Evolutionary conservation across 495 filamentous ascomycete genomes (phyloP), one percentile per base, ranked within the genome.

Genomic region (Pyronema domesticum): DNA sequence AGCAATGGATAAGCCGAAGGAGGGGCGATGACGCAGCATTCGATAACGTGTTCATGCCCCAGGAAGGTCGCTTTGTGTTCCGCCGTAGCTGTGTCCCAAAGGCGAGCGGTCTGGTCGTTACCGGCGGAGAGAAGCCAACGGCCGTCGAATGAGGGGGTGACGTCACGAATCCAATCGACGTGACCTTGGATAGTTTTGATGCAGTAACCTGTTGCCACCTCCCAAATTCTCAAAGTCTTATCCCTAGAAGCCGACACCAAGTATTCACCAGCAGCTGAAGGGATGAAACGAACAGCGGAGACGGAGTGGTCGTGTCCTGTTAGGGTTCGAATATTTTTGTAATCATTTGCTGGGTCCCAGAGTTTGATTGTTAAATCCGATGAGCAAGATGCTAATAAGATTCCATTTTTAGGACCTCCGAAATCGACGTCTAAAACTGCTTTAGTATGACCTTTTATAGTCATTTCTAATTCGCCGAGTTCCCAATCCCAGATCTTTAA

Each of bases 401-500:
- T 87, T 18, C 82, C 82, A 39, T 85, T 86, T 58, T 84, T 76
- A 0, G 86, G 89, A 0, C 89, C 91, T 13, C 91, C 89, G 69
- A 83, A 96, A 60, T 95, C 91, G 46, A 95, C 78, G 64, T 91
- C 88, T 13, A 91, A 64, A 2, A 96, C 88, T 6, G 83, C 78
- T 63, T 86, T 93, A 2, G 86, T 94, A 65, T 98, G 91, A 1
- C 89, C 89, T 62, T 95, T 95, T 42, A 95, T 74, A 0, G 91
- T 96, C 30, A 82, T 70, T 64, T 95, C 89, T 7, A 95, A 74
- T 66, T 95, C 89, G 17, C 91, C 91, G 14, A 94, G 71, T 60
- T 98, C 91, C 86, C 87, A 95, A 63, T 95, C 91, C 91, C 91
- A 98, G 49, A 98, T 87, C 65, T 98, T 98, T 65, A 87, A 86